Evolutionary conservation across 805 yeast genomes (phyloP), one percentile per base, ranked within the genome.

Genomic region (Jamesozyma rosinii): DNA sequence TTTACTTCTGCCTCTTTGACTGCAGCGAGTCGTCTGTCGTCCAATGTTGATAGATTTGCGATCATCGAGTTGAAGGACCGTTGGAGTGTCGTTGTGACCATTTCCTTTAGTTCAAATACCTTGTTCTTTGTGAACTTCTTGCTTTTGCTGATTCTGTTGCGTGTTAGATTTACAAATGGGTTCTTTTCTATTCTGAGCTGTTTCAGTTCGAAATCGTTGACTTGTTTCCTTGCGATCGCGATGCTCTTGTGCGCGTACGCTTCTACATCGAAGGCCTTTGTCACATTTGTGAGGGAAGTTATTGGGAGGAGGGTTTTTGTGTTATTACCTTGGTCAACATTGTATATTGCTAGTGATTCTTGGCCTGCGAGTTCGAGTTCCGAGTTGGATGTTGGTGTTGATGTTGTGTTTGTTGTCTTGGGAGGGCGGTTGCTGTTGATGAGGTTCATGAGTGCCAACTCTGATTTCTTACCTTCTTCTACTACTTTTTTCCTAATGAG

Each of bases 401-500:
- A 1, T 42, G 44, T 20, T 14, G 18, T n/a, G 5, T 32, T 32
- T 14, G 5, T 45, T 47, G 26, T 40, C 50, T 17, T 42, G 4
- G 26, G 8, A 6, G 27, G 15, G 11, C 13, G 20, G 20, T n/a
- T 34, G 47, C 13, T 43, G 31, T 45, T 48, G 31, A 52, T 46
- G 18, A 54, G 48, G 39, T 48, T 53, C 10, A 49, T 76, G 39
- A 90, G 62, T 0, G 96, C 94, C 41, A 68, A 69, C 58, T 89
- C 96, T 2, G 90, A 92, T 41, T 79, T 66, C 44, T 84, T 69
- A 26, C 95, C 84, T 59, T 90, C 97, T 40, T 78, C 79, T 2
- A 86, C 89, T 41, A 89, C 68, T 52, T 76, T 75, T 43, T 83
- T 76, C 48, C 90, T 71, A 43, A 90, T 71, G 44, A 74, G 68